A percentile compares a stretch with the other conserved stretches of the same genome.
phyloP scores from a whole-genome alignment of 148 eudicot species.

The Rhododendron simsii region DNA sequence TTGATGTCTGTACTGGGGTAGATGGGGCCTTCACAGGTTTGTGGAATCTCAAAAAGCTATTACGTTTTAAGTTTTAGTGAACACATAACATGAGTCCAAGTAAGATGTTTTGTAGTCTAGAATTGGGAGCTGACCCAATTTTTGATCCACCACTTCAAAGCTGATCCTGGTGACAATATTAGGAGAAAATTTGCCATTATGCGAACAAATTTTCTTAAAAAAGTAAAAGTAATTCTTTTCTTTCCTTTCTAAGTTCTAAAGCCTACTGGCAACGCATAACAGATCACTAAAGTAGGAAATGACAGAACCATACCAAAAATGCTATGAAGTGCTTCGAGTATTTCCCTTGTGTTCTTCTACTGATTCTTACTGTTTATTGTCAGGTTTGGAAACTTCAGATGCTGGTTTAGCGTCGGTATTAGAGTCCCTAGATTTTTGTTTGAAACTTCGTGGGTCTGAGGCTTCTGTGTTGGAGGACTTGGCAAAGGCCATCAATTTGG shows the following conservation, averaged over 20 bases:
- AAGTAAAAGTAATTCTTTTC: not conserved
- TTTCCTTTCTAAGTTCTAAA: not conserved
- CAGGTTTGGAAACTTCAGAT: constrained; percentile 76
- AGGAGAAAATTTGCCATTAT: not conserved
- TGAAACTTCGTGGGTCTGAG: constrained; percentile 92
- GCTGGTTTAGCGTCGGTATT: constrained; percentile 89
- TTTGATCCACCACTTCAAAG: not conserved
- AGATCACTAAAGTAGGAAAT: not conserved
- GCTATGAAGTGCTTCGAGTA: not conserved
- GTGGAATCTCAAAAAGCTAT: not conserved
- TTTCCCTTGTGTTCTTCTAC: not conserved
- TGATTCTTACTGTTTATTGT: constrained; percentile 1
- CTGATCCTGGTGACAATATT: not conserved
- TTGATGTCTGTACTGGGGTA: not conserved
- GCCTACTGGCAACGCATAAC: not conserved
- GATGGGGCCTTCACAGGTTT: not conserved
- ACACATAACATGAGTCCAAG: not conserved
- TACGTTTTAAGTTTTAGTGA: not conserved
- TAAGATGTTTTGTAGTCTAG: not conserved
- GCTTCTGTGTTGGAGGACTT: constrained; percentile 91
- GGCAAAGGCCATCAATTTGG: constrained; percentile 87
- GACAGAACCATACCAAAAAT: not conserved
- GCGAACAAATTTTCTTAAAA: not conserved
- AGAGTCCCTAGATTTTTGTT: constrained; percentile 80
- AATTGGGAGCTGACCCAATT: not conserved